Evolutionary conservation across 2,329 filamentous ascomycete genomes (phyloP), one percentile per base, ranked within the genome.

Genomic region (Trichoderma oligosporum): DNA sequence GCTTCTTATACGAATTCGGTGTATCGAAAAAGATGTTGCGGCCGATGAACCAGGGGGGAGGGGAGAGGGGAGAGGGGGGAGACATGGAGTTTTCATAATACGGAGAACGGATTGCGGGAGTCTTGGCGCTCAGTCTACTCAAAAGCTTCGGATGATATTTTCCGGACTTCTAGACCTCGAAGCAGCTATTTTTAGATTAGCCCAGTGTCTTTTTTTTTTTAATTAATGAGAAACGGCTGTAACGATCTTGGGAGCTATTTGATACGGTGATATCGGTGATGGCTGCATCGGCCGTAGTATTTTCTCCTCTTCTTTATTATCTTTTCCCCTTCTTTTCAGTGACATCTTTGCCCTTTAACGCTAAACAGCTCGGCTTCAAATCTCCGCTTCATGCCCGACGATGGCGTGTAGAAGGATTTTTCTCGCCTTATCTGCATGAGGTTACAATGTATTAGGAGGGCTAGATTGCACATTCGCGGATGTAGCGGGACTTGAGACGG

Each of bases 221-320:
- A 56, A 56, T 56, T 18, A 47, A 56, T 56, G 53, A 56, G 53
- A 56, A 48, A 48, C 44, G 53, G 33, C 39, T 39, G 53, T 27
- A 29, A 56, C 42, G 35, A 56, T 52, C 48, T 22, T 31, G 4
- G 9, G 27, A 18, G n/a, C 29, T 16, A 27, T n/a, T 55, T 11
- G 11, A 31, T 11, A 8, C 14, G 9, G 51, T 46, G 24, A 16
- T 35, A 38, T 41, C 22, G 31, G 38, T 46, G 16, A 12, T 12
- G 29, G 31, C 31, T 46, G 41, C 31, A 55, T 46, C 22, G 16
- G 24, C 22, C 7, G 14, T 18, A 29, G n/a, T n/a, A n/a, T n/a
- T n/a, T n/a, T n/a, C n/a, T n/a, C n/a, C n/a, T n/a, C n/a, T n/a
- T n/a, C n/a, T n/a, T n/a, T n/a, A n/a, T n/a, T n/a, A n/a, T n/a